A percentile compares a stretch with the other conserved stretches of the same genome.
phyloP scores from a whole-genome alignment of 2,329 filamentous ascomycete genomes.

The Penicillium brasilianum region DNA sequence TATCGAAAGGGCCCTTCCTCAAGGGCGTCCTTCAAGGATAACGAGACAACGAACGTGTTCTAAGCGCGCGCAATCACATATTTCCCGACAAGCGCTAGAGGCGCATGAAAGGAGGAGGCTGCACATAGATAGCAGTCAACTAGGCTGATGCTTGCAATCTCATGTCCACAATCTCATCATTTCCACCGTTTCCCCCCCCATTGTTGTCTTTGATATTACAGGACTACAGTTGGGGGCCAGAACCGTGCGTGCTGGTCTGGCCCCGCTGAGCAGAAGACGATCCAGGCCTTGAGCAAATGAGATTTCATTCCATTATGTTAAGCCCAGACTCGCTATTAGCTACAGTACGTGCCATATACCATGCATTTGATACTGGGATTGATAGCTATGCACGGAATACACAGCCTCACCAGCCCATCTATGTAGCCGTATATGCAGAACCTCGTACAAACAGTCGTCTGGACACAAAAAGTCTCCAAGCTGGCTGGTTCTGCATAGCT shows the following conservation, averaged over 20 bases:
- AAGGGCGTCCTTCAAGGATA: slow-evolving; percentile 14
- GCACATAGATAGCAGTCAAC: slow-evolving; percentile 11
- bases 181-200: not conserved
- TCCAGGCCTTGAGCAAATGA: not conserved
- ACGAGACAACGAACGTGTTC: not conserved
- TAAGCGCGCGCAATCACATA: slow-evolving; percentile 6
- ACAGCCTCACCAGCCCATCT: not conserved
- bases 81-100: not conserved
- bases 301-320: not conserved
- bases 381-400: slow-evolving; percentile 1
- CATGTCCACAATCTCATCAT: not conserved
- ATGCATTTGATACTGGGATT: not conserved
- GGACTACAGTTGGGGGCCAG: slow-evolving; percentile 1
- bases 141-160: not conserved
- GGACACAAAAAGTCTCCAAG: too few relatives aligned
- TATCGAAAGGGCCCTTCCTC: slow-evolving; percentile 10
- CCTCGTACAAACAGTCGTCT: too few relatives aligned
- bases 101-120: not conserved
- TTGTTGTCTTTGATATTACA: not conserved
- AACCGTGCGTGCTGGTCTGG: not conserved
- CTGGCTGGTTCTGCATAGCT: not conserved
- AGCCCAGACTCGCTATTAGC: not conserved
- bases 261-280: slow-evolving; percentile 1
- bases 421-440: not conserved
- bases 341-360: slow-evolving; percentile 4